A percentile compares a stretch with the other conserved stretches of the same genome.
phyloP scores from a whole-genome alignment of 2,329 filamentous ascomycete species.

The Xylariaceae sp. region DNA sequence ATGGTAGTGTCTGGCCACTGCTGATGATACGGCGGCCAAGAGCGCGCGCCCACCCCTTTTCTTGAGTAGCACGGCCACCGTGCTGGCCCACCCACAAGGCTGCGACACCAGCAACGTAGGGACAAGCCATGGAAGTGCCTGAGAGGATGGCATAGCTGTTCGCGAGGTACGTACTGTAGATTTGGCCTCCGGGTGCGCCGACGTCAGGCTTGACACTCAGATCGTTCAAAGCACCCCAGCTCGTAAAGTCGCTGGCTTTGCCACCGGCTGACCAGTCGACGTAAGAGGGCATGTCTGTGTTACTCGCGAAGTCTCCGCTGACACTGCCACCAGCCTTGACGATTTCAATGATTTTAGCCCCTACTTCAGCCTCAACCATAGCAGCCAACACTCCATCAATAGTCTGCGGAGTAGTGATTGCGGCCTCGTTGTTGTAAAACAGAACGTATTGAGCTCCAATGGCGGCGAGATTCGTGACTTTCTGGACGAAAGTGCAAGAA shows the following conservation, averaged over 20 bases:
- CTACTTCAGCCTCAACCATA: background rate
- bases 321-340: constrained; percentile 27
- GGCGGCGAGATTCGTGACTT: constrained; percentile 22
- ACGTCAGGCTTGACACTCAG: constrained; percentile 43
- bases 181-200: constrained; percentile 42
- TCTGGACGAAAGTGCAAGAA: background rate
- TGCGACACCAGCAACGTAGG: constrained; percentile 43
- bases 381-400: constrained; percentile 1
- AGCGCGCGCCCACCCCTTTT: constrained; percentile 29
- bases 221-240: constrained; percentile 44
- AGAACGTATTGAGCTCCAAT: constrained; percentile 31
- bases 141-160: constrained; percentile 38
- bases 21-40: constrained; percentile 34
- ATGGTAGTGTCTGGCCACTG: constrained; percentile 25
- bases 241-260: constrained; percentile 38
- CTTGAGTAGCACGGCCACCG: constrained; percentile 33
- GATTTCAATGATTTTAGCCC: constrained; percentile 24
- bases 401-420: constrained; percentile 12
- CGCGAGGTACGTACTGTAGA: constrained; percentile 43
- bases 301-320: constrained; percentile 30
- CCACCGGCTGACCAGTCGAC: constrained; percentile 30
- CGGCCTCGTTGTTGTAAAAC: constrained; percentile 30
- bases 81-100: constrained; percentile 35
- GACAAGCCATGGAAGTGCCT: constrained; percentile 50
- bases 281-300: constrained; percentile 23